Base-by-base conservation (phyloP, 2,329 filamentous ascomycete species). In the Xylaria digitata region DNA sequence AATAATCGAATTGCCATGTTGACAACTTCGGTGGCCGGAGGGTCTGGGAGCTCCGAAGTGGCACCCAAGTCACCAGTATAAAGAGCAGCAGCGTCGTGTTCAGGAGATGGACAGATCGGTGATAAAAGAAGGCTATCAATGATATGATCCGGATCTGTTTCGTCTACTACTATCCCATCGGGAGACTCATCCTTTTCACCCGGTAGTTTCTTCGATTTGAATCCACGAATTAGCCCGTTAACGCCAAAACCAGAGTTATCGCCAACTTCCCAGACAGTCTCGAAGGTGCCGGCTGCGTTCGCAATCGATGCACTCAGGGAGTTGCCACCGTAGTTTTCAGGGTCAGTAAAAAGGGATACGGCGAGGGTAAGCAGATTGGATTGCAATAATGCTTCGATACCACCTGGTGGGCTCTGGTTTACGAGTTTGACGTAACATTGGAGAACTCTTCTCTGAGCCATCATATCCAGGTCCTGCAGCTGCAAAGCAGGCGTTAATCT, bases 181-280 rank as follows among this genome's bases (percentile, higher is more conserved):
- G 79, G 75, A 0, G 82, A 78, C 56, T 80, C 84, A 43, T 88
- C 86, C 65, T 90, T 87, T 74, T 92, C 90, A 32, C 92, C 92
- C 15, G 89, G 89, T 63, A 94, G 84, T 30, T 85, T 87, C 73
- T 86, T 89, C 19, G 94, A 84, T 60, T 90, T 87, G 76, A 96
- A 94, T 0, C 93, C 92, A 23, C 88, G 86, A 1, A 97, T 89
- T 23, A 98, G 82, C 1, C 94, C 93, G 9, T 93, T 97, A 17
- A 99, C 90, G 2, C 96, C 96, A 78, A 97, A 98, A 0, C 94
- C 95, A 73, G 90, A 94, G 75, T 98, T 98, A 78, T 99, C 96
- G 8, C 90, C 92, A 6, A 97, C 88, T 69, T 98, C 95, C 96
- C 96, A 99, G 45, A 99, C 88, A 0, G 90, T 94, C 74, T 99